These are phyloP conservation scores for Spergularia marina DNA, from an alignment of 148 eudicot genomes.

Conservation along the genomic window DNA sequence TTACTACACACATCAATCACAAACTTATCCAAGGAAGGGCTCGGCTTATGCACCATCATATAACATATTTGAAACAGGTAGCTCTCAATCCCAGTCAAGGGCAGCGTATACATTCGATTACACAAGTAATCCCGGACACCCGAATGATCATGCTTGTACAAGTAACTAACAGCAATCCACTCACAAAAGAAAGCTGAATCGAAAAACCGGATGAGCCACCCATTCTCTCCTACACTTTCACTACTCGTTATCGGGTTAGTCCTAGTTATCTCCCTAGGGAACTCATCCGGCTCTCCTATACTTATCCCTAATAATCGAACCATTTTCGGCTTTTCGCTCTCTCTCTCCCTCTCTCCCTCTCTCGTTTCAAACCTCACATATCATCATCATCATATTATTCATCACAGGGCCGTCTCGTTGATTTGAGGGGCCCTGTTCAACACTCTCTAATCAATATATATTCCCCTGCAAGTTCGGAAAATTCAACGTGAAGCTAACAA, in stretches of 20 bases:
- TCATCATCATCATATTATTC: conserved; percentile 24
- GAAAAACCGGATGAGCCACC: conserved; percentile 95
- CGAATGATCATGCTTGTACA: conserved; percentile 89
- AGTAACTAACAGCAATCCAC: conserved; percentile 98
- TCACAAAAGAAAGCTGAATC: conserved; percentile 96
- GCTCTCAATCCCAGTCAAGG: conserved; percentile 84
- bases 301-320: conserved; percentile 73
- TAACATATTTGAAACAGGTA: conserved; percentile 94
- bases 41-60: conserved; percentile 94
- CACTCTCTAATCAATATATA: no score
- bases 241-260: conserved; percentile 54
- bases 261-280: conserved; percentile 84
- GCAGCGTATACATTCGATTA: conserved; percentile 92
- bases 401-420: no score
- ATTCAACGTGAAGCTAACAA: no score
- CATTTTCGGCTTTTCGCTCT: conserved; percentile 30
- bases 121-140: conserved; percentile 93
- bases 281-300: conserved; percentile 64
- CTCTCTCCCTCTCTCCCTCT: neutral
- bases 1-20: conserved; percentile 82
- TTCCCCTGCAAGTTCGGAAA: no score
- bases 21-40: conserved; percentile 91
- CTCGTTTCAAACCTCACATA: conserved; percentile 30
- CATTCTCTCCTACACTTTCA: conserved; percentile 77
- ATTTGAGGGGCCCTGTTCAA: no score